phyloP scores from a whole-genome alignment of 306 rosid species.

The Mimosa bimucronata region DNA sequence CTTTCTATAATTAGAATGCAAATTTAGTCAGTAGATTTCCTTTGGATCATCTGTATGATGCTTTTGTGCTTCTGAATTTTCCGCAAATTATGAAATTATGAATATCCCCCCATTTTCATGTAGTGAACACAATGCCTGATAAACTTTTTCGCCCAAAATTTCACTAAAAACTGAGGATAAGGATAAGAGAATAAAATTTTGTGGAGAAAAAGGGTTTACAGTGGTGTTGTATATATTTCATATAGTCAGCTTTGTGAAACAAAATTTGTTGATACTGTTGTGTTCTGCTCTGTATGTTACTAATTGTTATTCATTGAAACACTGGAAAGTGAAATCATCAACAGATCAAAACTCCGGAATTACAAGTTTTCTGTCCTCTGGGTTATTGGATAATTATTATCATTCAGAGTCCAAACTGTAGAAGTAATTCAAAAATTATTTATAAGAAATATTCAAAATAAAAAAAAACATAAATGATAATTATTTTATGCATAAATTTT shows the following conservation, averaged over 20 bases:
- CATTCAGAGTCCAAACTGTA: background rate
- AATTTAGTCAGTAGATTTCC: background rate
- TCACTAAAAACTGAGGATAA: background rate
- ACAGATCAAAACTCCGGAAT: background rate
- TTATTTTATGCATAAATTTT: too few species aligned
- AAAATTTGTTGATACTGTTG: background rate
- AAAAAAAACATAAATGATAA: too few species aligned
- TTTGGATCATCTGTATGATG: background rate
- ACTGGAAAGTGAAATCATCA: background rate
- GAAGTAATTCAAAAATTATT: too few species aligned
- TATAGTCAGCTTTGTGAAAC: background rate
- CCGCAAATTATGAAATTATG: too few species aligned
- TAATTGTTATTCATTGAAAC: background rate
- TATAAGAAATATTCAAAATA: too few species aligned
- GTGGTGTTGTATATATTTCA: too few species aligned
- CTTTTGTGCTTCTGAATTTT: background rate
- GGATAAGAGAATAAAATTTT: background rate
- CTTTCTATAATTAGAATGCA: conserved; percentile 16
- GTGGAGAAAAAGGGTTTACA: background rate
- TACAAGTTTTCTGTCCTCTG: background rate
- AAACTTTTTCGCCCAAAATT: background rate
- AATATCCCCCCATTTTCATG: background rate
- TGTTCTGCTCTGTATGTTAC: too few species aligned
- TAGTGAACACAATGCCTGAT: background rate
- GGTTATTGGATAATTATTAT: background rate